Percentiles rank a stretch among this genome's conserved stretches.
phyloP scores from a whole-genome alignment of 768 basidiomycete species.

The Auricularia heimuer region DNA sequence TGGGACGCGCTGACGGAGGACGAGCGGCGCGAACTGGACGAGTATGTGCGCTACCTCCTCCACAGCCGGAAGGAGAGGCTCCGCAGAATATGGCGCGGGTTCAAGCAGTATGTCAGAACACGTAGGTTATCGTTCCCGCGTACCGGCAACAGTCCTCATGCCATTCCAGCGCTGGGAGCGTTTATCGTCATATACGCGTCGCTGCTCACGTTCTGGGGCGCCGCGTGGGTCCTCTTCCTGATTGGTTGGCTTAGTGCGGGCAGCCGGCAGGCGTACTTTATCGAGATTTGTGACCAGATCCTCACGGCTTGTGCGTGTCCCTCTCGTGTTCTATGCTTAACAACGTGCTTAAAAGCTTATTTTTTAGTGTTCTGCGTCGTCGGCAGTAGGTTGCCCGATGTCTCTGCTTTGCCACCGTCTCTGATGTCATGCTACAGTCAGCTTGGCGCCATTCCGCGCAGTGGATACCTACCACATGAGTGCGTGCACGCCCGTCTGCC shows the following conservation, averaged over 20 bases:
- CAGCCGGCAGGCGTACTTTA: neutral
- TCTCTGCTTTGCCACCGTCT: too few species aligned
- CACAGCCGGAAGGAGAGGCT: neutral
- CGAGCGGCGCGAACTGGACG: neutral
- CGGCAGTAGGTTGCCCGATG: neutral
- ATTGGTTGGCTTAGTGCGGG: neutral
- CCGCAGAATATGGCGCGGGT: neutral
- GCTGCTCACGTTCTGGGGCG: constrained; percentile 1
- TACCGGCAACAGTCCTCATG: neutral
- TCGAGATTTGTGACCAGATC: constrained; percentile 1
- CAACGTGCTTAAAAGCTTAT: too few species aligned
- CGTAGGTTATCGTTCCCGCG: neutral
- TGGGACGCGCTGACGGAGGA: neutral
- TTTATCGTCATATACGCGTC: constrained; percentile 1
- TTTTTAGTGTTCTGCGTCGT: neutral
- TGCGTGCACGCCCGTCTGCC: neutral
- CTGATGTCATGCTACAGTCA: neutral
- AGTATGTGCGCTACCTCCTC: neutral
- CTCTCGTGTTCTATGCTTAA: too few species aligned
- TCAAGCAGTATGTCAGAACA: neutral
- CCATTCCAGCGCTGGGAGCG: neutral
- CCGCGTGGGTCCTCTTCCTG: neutral
- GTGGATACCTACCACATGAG: constrained; percentile 2
- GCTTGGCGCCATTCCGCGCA: neutral
- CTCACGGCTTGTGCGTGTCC: neutral